Conservation (phyloP, 306 rosid species). For the Fragaria ananassa region DNA sequence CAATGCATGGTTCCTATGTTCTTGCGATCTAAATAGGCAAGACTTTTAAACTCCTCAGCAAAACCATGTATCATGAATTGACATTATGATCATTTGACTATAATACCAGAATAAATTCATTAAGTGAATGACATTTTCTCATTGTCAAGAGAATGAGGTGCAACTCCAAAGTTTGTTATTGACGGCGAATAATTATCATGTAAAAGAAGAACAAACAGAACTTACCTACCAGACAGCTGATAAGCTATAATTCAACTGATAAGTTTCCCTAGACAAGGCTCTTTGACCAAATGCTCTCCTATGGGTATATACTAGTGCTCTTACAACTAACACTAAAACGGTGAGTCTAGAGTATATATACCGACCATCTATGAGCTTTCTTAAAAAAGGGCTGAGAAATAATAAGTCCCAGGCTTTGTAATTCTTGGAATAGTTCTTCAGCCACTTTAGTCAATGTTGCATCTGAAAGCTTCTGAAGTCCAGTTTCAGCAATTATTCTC, state of each 20-base stretch:
- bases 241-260: neutral
- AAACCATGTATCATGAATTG: neutral
- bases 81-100: neutral
- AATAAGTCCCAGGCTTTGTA: conserved; percentile 50
- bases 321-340: conserved; percentile 13
- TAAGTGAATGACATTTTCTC: neutral
- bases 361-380: conserved; percentile 95
- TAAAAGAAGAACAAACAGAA: neutral
- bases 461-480: conserved; percentile 73
- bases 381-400: conserved; percentile 53
- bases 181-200: neutral
- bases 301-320: neutral
- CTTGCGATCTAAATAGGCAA: neutral
- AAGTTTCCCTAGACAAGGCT: neutral
- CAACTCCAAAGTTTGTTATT: neutral
- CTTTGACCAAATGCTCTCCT: neutral
- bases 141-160: neutral
- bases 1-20: conserved; percentile 3
- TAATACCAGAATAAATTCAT: neutral
- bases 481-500: conserved; percentile 65
- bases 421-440: conserved; percentile 71
- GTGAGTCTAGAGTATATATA: conserved; percentile 17
- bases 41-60: neutral
- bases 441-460: conserved; percentile 58
- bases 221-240: neutral